A percentile compares a stretch with the other conserved stretches of the same genome.
Conservation (phyloP, 306 rosid genomes). For the Dalbergia oliveri region DNA sequence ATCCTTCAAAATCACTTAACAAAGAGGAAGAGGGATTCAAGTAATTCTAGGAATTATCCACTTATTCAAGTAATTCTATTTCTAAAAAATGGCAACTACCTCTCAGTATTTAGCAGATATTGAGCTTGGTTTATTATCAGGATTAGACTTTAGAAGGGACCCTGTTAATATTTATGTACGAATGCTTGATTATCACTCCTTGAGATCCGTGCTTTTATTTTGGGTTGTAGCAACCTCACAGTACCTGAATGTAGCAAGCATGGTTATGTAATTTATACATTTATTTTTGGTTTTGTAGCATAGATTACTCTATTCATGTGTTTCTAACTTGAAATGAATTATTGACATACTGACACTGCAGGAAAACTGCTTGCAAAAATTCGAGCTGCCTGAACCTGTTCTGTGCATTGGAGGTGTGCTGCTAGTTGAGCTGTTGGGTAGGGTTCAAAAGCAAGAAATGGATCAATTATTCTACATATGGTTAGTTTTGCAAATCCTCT, state of each 20-base stretch:
- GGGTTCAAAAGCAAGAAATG: conserved; percentile 59
- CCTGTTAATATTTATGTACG: conserved; percentile 4
- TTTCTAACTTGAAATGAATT: conserved; percentile 23
- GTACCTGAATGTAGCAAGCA: conserved; percentile 29
- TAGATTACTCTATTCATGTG: conserved; percentile 1
- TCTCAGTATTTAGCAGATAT: conserved; percentile 4
- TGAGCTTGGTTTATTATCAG: conserved; percentile 17
- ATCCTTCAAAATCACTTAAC: not conserved
- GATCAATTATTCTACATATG: conserved; percentile 68
- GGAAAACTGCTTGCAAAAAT: conserved; percentile 64
- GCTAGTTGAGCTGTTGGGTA: conserved; percentile 72
- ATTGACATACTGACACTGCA: conserved; percentile 30
- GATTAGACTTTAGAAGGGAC: conserved; percentile 1
- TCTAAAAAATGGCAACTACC: not conserved
- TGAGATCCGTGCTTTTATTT: not conserved
- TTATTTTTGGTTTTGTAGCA: not conserved
- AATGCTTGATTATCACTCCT: conserved; percentile 29
- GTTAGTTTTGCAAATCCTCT: conserved; percentile 50
- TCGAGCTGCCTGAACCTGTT: conserved; percentile 74
- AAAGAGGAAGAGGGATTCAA: conserved; percentile 11
- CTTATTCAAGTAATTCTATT: not conserved
- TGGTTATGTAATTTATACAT: conserved; percentile 7
- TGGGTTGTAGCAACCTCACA: not conserved
- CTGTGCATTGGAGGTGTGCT: conserved; percentile 67
- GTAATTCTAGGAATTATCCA: not conserved